phyloP scores from a whole-genome alignment of 352 stramenopile genomes.

The Pythium phragmiticola region DNA sequence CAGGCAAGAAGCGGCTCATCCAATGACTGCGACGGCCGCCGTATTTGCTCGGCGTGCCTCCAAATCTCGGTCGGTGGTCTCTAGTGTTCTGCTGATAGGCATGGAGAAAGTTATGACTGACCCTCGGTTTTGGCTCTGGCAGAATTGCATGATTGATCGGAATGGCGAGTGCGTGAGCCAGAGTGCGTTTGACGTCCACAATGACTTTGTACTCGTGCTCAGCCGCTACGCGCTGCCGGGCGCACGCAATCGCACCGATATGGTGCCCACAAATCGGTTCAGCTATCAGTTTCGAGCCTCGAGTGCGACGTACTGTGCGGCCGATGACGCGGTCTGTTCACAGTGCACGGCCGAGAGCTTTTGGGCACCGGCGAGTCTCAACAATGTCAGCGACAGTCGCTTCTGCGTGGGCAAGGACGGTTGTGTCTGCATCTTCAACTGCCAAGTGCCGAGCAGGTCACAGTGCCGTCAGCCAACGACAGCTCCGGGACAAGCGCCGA shows the following conservation, averaged over 20 bases:
- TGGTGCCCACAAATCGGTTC: neutral
- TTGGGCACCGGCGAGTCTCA: neutral
- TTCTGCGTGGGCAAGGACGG: slow-evolving; percentile 10
- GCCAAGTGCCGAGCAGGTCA: neutral
- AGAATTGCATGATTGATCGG: slow-evolving; percentile 3
- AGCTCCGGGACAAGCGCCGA: no score
- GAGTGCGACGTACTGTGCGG: neutral
- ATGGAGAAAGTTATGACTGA: no score
- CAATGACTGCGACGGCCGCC: neutral
- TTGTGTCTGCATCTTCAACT: slow-evolving; percentile 10
- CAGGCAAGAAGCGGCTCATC: neutral
- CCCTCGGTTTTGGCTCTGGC: no score
- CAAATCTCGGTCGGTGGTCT: neutral
- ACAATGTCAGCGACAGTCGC: neutral
- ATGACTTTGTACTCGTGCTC: neutral
- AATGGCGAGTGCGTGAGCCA: slow-evolving; percentile 1
- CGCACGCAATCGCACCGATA: neutral
- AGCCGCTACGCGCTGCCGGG: neutral
- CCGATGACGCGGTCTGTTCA: slow-evolving; percentile 2
- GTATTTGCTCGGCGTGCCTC: neutral
- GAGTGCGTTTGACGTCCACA: neutral
- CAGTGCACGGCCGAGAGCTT: neutral
- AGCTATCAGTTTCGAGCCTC: neutral
- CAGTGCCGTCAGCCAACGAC: no score
- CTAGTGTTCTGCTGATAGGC: no score